phyloP scores from a whole-genome alignment of 2,329 filamentous ascomycete genomes.

The Fusarium tricinctum region DNA sequence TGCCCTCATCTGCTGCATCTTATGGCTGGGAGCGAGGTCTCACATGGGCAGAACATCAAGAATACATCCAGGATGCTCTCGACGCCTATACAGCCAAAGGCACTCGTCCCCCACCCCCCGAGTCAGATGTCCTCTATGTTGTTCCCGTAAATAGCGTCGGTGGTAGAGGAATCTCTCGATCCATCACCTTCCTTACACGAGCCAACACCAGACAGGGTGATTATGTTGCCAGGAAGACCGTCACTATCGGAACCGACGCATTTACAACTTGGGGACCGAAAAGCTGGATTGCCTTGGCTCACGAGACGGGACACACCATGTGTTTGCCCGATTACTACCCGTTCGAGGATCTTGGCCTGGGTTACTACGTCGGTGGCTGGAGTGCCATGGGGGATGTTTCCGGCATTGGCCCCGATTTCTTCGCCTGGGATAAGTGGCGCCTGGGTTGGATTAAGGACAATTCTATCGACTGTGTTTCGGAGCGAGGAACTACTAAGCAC shows the following conservation, averaged over 20 bases:
- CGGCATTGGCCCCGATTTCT: conserved; percentile 55
- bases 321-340: conserved; percentile 57
- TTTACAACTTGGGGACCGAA: conserved; percentile 52
- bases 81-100: conserved; percentile 32
- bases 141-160: conserved; percentile 28
- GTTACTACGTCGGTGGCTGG: conserved; percentile 55
- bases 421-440: conserved; percentile 58
- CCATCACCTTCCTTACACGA: conserved; percentile 9
- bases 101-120: conserved; percentile 10
- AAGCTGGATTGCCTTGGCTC: conserved; percentile 49
- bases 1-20: conserved; percentile 48
- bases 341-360: conserved; percentile 37
- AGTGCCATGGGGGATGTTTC: conserved; percentile 55
- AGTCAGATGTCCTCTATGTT: conserved; percentile 39
- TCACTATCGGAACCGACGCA: conserved; percentile 52
- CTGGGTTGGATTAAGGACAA: conserved; percentile 55
- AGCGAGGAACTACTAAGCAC: conserved; percentile 48
- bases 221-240: conserved; percentile 44
- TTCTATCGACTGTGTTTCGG: conserved; percentile 53
- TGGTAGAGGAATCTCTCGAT: conserved; percentile 13
- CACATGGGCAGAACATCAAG: conserved; percentile 18
- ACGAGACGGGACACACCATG: conserved; percentile 57
- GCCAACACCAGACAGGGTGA: conserved; percentile 1
- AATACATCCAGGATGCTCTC: conserved; percentile 39
- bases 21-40: conserved; percentile 42